A percentile compares a stretch with the other conserved stretches of the same genome.
Conservation (phyloP, 805 yeast species). For the Candida tallmaniae region DNA sequence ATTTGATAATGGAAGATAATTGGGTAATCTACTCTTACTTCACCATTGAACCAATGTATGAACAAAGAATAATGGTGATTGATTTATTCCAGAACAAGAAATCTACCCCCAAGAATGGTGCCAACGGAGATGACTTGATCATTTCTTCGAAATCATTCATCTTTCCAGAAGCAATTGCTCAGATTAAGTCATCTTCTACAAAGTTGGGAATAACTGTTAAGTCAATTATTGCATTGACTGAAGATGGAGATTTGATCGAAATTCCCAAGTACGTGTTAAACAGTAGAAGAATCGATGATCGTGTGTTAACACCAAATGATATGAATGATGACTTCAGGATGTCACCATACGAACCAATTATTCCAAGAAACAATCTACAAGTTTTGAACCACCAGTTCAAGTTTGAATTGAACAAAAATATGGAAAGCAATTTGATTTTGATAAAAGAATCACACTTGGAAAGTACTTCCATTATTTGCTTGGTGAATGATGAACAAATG, state of each 20-base stretch:
- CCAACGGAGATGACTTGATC: constrained; percentile 10
- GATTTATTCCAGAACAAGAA: constrained; percentile 55
- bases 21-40: constrained; percentile 73
- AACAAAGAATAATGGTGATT: constrained; percentile 58
- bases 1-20: constrained; percentile 70
- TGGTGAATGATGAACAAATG: constrained; percentile 54
- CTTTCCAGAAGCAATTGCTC: constrained; percentile 54
- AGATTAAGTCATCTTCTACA: constrained; percentile 42
- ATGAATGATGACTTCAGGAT: constrained; percentile 52
- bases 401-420: constrained; percentile 17
- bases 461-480: constrained; percentile 72
- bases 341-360: constrained; percentile 60
- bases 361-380: constrained; percentile 38
- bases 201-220: constrained; percentile 37
- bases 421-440: constrained; percentile 20
- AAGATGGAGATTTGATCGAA: constrained; percentile 56
- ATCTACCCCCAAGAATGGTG: no score
- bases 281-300: constrained; percentile 63
- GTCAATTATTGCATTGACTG: constrained; percentile 55
- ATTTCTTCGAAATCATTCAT: constrained; percentile 54
- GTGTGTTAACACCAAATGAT: constrained; percentile 48
- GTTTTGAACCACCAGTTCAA: constrained; percentile 35
- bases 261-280: constrained; percentile 69
- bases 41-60: constrained; percentile 44
- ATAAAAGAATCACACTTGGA: constrained; percentile 61